Evolutionary conservation across 495 filamentous ascomycete genomes (phyloP), one percentile per base, ranked within the genome.

Genomic region (Hypoxylon fragiforme): DNA sequence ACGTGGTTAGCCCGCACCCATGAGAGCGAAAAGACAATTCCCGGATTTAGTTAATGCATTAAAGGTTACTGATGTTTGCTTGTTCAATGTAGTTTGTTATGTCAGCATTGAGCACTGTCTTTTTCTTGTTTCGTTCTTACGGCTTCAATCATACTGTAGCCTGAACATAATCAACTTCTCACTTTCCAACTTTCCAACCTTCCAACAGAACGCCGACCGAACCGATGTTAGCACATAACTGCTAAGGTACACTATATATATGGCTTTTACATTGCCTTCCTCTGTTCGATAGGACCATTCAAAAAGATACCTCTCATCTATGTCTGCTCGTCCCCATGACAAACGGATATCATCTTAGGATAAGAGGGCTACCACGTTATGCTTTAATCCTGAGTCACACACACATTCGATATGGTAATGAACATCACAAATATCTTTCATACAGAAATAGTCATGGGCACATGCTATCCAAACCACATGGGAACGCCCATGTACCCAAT

Each of bases 391-490:
- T 22, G 36, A 36, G 14, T 13, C 31, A 41, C 50, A 26, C 18
- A 20, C 20, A 30, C 30, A 50, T 43, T 20, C 39, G 20, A 50
- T 13, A 55, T 46, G 36, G 31, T 32, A 34, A n/a, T 11, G 35
- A 46, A 56, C 42, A 61, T 48, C 31, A 13, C 32, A 37, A 14
- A 34, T 36, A 26, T 18, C 48, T 20, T 49, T 28, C 42, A 12
- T 49, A 59, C 36, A 60, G 28, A 60, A 45, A 54, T 13, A 50
- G 30, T 20, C 58, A 19, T 45, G 48, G 47, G 44, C 48, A 37
- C 41, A 56, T 56, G 43, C 13, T 22, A 36, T 42, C 51, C 45
- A 51, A 15, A 21, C 34, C 11, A 13, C 31, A 36, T 31, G 39
- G 47, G 24, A 50, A 26, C 18, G 39, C 28, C 43, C 31, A 21